Base-by-base conservation (phyloP, 805 yeast genomes). In the Barnettozyma wickerhamii region DNA sequence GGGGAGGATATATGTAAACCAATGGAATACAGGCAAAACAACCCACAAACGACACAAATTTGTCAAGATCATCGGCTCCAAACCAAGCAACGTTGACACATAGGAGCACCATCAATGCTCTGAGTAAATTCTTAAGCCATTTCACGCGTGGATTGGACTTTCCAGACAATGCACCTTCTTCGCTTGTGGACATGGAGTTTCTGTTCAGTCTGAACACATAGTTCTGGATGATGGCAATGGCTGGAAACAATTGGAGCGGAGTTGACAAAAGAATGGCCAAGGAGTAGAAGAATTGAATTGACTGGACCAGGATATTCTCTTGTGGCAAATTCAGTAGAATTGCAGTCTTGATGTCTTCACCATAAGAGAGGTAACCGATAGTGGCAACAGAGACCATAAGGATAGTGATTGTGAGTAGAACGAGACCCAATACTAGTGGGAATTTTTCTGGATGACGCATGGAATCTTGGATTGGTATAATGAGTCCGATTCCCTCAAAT, bases 11-110 rank as follows among this genome's bases (percentile, higher is more conserved):
- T 78, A 85, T 80, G 64, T 85, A 85, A 5, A 85, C 93, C 64
- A 85, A 71, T 2, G 95, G 95, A 41, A 85, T 82, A 54, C 95
- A 85, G 1, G 91, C 90, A 64, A 85, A 81, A 38, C 89, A 82
- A 4, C 95, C 95, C 38, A 85, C 84, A 55, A 85, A 79, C 3
- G 90, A 79, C 10, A 85, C 91, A 62, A 85, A 82, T 47, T 67
- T 71, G 56, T 85, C 93, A 46, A 85, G 63, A 51, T 83, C 76
- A 42, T 74, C 68, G 1, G 89, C 83, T 0, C 91, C 91, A 46
- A 69, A 68, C 46, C 77, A 74, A 0, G 93, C 88, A 43, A 81
- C 67, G 12, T 66, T 47, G 1, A 81, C 71, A 2, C 85, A 80
- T 3, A 69, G 44, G 0, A 71, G 35, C 0, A 85, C 90, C 39